Conservation (phyloP, 2,329 filamentous ascomycete species). For the Hymenoscyphus scutula region DNA sequence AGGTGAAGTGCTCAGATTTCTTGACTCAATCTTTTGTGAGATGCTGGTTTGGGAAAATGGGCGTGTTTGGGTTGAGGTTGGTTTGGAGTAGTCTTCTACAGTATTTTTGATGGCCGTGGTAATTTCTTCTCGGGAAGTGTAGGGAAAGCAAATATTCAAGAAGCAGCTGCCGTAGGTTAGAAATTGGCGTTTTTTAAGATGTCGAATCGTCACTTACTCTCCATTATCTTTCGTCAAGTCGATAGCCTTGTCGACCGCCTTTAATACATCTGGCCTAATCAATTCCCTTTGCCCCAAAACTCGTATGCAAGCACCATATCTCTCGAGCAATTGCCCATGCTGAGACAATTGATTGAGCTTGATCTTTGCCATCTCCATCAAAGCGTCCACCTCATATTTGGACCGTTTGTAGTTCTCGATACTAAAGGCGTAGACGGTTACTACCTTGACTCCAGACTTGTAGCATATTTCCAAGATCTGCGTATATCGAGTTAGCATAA, state of each 20-base stretch:
- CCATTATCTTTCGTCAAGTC: slow-evolving; percentile 85
- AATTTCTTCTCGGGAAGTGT: slow-evolving; percentile 94
- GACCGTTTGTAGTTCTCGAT: slow-evolving; percentile 99
- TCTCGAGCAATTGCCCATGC: slow-evolving; percentile 88
- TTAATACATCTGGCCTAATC: slow-evolving; percentile 81
- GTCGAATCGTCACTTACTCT: slow-evolving; percentile 49
- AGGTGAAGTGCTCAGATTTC: slow-evolving; percentile 45
- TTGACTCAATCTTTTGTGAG: slow-evolving; percentile 76
- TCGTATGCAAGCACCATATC: slow-evolving; percentile 84
- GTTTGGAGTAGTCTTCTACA: slow-evolving; percentile 79
- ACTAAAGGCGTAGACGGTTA: slow-evolving; percentile 97
- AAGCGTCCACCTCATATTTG: slow-evolving; percentile 90
- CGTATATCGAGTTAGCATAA: slow-evolving; percentile 18
- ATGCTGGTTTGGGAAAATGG: slow-evolving; percentile 88
- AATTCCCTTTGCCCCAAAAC: slow-evolving; percentile 82
- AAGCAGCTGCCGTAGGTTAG: slow-evolving; percentile 48
- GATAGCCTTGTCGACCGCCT: slow-evolving; percentile 82
- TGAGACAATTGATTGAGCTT: slow-evolving; percentile 89
- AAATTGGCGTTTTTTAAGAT: background rate
- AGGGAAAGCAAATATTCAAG: slow-evolving; percentile 96
- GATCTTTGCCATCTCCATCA: slow-evolving; percentile 97
- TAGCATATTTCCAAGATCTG: slow-evolving; percentile 97
- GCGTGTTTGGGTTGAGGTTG: slow-evolving; percentile 61
- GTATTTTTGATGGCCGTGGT: slow-evolving; percentile 85
- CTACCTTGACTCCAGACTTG: slow-evolving; percentile 92